Evolutionary conservation across 2,329 filamentous ascomycete genomes (phyloP).

Genomic region (Paraphoma sp.): DNA sequence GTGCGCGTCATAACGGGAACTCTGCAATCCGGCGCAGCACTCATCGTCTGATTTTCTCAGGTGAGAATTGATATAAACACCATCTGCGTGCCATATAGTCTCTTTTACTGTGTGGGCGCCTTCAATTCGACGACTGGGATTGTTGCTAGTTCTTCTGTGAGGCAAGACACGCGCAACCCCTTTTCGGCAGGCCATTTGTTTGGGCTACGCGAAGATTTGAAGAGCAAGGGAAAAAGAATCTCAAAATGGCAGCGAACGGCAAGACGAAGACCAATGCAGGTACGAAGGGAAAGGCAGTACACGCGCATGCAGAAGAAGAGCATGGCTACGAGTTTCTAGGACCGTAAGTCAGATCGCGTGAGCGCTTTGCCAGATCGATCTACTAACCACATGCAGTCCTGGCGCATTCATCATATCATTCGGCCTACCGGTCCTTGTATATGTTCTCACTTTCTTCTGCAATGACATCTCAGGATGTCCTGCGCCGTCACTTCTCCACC

Average conservation of each 20-base stretch:
- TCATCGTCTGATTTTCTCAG: slow-evolving; percentile 27
- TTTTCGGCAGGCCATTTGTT: slow-evolving; percentile 15
- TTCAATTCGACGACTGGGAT: slow-evolving; percentile 1
- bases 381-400: slow-evolving; percentile 58
- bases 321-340: slow-evolving; percentile 51
- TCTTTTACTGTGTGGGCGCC: slow-evolving; percentile 3
- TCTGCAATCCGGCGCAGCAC: slow-evolving; percentile 17
- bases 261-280: slow-evolving; percentile 13
- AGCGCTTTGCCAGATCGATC: neutral
- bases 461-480: slow-evolving; percentile 94
- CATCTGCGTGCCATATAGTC: neutral
- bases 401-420: slow-evolving; percentile 81
- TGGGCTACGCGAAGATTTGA: slow-evolving; percentile 2
- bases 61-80: slow-evolving; percentile 14
- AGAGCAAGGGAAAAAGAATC: slow-evolving; percentile 8
- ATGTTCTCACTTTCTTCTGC: slow-evolving; percentile 82
- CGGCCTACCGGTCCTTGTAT: slow-evolving; percentile 79
- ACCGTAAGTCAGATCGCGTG: slow-evolving; percentile 39
- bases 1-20: slow-evolving; percentile 35
- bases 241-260: slow-evolving; percentile 36
- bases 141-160: slow-evolving; percentile 1
- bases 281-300: slow-evolving; percentile 14
- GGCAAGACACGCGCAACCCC: slow-evolving; percentile 16
- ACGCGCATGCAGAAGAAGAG: slow-evolving; percentile 30
- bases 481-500: slow-evolving; percentile 77